Evolutionary conservation across 345 rosid genomes (phyloP), one percentile per base, ranked within the genome.

Genomic region (Sisymbrium irio): DNA sequence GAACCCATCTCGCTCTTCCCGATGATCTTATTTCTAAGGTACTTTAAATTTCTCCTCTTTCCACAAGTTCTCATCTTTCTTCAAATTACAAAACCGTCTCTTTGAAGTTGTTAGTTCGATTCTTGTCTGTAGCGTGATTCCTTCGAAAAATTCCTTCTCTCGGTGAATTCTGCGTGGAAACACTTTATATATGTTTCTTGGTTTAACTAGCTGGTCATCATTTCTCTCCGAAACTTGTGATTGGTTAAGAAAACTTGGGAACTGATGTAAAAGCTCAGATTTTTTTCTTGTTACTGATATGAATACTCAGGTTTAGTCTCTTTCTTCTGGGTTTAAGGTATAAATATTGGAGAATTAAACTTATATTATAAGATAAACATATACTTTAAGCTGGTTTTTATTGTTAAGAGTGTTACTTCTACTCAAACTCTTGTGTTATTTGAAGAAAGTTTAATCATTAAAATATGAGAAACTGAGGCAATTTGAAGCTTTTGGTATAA

Each of bases 1-100:
- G 77, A 69, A 89, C 98, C 75, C 97, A 90, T 81, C 84, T 93
- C 5, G 93, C 98, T 71, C 86, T 85, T 73, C 87, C 83, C 41
- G 71, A 79, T 68, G 92, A 93, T 72, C 83, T 93, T 64, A 78
- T 84, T 56, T 90, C 97, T 36, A 69, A 69, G 86, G 98, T 90
- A 82, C 40, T 36, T 39, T 60, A 13, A 17, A 9, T 15, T 36
- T 20, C n/a, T 47, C 44, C 12, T 11, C 19, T 10, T 15, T 49
- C 1, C 13, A n/a, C 1, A 65, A 57, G 18, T 57, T 74, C 32
- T 39, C 45, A 68, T 62, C 49, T 69, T 44, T 51, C 40, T 69
- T 69, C 9, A 30, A 41, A 27, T 55, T 44, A 4, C 25, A 30
- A 10, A 35, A 10, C 41, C 19, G n/a, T 64, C n/a, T 40, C 67